Percentiles rank a stretch among this genome's conserved stretches.
phyloP scores from a whole-genome alignment of 1,284 basidiomycete genomes.

The Cutaneotrichosporon daszewskae region DNA sequence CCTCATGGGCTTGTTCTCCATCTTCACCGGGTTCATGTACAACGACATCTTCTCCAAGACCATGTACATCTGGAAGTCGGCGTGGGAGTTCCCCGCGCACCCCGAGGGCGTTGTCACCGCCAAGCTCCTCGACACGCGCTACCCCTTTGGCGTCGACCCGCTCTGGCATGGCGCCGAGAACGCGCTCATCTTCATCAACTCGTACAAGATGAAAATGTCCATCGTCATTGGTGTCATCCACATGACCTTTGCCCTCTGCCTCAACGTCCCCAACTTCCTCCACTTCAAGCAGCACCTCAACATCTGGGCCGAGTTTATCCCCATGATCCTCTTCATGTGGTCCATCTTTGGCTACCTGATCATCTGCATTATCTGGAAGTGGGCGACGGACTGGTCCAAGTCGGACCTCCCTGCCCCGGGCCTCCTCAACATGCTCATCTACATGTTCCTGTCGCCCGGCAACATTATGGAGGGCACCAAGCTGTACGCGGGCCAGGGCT shows the following conservation, averaged over 20 bases:
- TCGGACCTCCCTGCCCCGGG: constrained; percentile 72
- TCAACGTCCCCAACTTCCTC: constrained; percentile 92
- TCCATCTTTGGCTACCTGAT: constrained; percentile 97
- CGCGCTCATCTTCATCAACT: constrained; percentile 89
- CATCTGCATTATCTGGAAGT: constrained; percentile 94
- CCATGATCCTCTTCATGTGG: constrained; percentile 94
- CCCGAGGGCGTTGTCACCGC: constrained; percentile 54
- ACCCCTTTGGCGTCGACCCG: constrained; percentile 92
- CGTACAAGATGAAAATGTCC: constrained; percentile 99
- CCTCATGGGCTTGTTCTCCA: constrained; percentile 91
- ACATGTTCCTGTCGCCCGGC: constrained; percentile 87
- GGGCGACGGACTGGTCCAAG: constrained; percentile 84
- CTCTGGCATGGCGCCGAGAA: constrained; percentile 94
- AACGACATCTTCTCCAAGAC: constrained; percentile 98
- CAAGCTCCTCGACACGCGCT: constrained; percentile 61
- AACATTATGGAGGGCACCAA: constrained; percentile 63
- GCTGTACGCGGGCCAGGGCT: constrained; percentile 82
- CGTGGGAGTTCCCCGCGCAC: constrained; percentile 70
- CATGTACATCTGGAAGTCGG: constrained; percentile 80
- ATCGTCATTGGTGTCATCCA: constrained; percentile 95
- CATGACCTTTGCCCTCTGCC: constrained; percentile 95
- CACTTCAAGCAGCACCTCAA: constrained; percentile 81
- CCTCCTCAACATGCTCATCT: constrained; percentile 90
- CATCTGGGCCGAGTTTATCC: constrained; percentile 91
- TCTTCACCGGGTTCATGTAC: constrained; percentile 96